Percentiles rank a stretch among this genome's conserved stretches.
Conservation (phyloP, 2,329 filamentous ascomycete species). For the Cytospora piceicola region DNA sequence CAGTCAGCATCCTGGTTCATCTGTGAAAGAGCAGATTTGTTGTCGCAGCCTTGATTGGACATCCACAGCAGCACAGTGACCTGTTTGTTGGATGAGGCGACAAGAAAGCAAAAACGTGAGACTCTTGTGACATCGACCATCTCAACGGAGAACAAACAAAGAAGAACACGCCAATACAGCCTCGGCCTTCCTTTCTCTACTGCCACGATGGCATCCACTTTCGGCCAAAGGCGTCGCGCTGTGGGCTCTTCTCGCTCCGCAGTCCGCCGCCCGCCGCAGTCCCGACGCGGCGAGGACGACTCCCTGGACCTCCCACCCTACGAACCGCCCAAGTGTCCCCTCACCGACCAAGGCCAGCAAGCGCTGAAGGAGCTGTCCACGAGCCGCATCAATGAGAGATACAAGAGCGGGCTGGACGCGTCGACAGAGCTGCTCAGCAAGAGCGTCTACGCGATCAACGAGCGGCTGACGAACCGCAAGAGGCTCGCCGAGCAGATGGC, state of each 20-base stretch:
- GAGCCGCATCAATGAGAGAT: slow-evolving; percentile 46
- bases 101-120: not conserved
- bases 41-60: not conserved
- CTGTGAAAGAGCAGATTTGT: not conserved
- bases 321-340: slow-evolving; percentile 51
- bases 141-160: not conserved
- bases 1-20: not conserved
- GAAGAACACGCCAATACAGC: not conserved
- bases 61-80: not conserved
- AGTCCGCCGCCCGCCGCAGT: slow-evolving; percentile 33
- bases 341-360: slow-evolving; percentile 45
- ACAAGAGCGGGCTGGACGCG: slow-evolving; percentile 52
- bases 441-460: slow-evolving; percentile 55
- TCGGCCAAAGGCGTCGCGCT: slow-evolving; percentile 11
- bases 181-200: too few species aligned
- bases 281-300: slow-evolving; percentile 10
- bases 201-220: not conserved
- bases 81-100: not conserved
- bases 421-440: slow-evolving; percentile 49
- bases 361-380: slow-evolving; percentile 49
- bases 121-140: not conserved
- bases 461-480: slow-evolving; percentile 42
- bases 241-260: slow-evolving; percentile 17
- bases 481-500: slow-evolving; percentile 41
- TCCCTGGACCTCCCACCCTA: slow-evolving; percentile 51